Base-by-base conservation (phyloP, 2,329 filamentous ascomycete species). In the Aspergillus cejpii region DNA sequence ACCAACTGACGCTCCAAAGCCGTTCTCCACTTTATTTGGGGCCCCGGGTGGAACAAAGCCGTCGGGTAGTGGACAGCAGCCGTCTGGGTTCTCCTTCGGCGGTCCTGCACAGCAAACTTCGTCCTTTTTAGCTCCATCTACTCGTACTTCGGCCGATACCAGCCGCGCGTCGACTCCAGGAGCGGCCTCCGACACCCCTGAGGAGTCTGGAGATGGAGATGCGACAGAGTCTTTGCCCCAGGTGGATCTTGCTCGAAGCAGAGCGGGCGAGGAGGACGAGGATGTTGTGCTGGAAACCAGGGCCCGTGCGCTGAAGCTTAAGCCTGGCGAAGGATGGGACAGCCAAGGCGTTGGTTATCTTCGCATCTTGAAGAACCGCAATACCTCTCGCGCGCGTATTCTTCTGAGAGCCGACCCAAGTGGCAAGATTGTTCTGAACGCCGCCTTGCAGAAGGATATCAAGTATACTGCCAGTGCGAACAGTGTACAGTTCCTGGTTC, bases 341-440 rank as follows among this genome's bases (percentile, higher is more conserved):
- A 80, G 76, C 0, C 79, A 84, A 62, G 87, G 87, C 36, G 71
- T 87, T 6, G 88, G 88, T 0, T 76, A 79, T 8, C 69, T 90
- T 41, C 82, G 85, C 29, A 62, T 94, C 11, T 72, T 94, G 49
- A 84, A 84, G 65, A 77, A 91, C 69, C 85, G 86, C 62, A 74
- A 75, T 12, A 86, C 81, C 0, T 79, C 78, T 15, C 74, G 76
- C 21, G 77, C 82, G 3, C 80, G 87, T 31, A 70, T 92, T 37
- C 68, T 94, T 15, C 69, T 90, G 50, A 80, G 87, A 39, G 79
- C 80, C n/a, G 84, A 89, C 52, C 85, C 86, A 0, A 77, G 81
- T 50, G 87, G 87, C 12, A 78, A 84, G 29, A 73, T 91, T 37
- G 77, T 84, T 3, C 70, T 94, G 57, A 94, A 94, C 68, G 79